Evolutionary conservation across 83 land plant genomes (phyloP), one percentile per base, ranked within the genome.

Genomic region (Diphasiastrum complanatum): DNA sequence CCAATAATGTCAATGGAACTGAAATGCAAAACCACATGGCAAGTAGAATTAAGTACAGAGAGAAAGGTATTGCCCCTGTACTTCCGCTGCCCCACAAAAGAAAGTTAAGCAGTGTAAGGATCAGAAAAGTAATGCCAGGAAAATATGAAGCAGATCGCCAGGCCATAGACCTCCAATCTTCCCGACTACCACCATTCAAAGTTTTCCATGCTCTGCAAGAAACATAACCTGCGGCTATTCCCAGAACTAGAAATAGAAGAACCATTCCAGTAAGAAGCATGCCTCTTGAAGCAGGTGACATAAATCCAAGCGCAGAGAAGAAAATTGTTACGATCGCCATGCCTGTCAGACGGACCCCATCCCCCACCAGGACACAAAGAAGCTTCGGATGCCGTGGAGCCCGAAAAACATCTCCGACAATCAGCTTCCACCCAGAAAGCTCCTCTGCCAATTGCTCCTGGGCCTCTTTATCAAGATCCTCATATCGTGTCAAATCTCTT

Each of bases 11-110:
- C n/a, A 55, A 35, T 11, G 59, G 59, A n/a, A 82, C 83, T 0
- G 83, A 85, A 37, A 85, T 79, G 86, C 86, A 82, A 58, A 85
- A 85, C 89, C 89, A 85, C 49, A 85, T 75, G 16, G 76, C 48
- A 16, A 85, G 36, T 19, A 85, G 83, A 3, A 70, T 37, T 63
- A 85, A 85, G 60, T 59, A 85, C 36, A 83, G 51, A 22, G 87
- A 82, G 52, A 83, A 70, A 2, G 87, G 89, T 40, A 85, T 66
- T 3, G 89, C 86, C 16, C 87, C 84, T 14, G 89, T 85, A 59
- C 89, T 85, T 8, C 31, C 34, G 20, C 63, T 60, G 11, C 24
- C 74, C 86, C 83, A 84, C 6, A 84, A 72, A 20, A 84, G 31
- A 71, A 84, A 78, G 30, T 84, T 84, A 64, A 81, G 52, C 5